phyloP scores from a whole-genome alignment of 2,329 filamentous ascomycete species.

The Penicillium sp. region DNA sequence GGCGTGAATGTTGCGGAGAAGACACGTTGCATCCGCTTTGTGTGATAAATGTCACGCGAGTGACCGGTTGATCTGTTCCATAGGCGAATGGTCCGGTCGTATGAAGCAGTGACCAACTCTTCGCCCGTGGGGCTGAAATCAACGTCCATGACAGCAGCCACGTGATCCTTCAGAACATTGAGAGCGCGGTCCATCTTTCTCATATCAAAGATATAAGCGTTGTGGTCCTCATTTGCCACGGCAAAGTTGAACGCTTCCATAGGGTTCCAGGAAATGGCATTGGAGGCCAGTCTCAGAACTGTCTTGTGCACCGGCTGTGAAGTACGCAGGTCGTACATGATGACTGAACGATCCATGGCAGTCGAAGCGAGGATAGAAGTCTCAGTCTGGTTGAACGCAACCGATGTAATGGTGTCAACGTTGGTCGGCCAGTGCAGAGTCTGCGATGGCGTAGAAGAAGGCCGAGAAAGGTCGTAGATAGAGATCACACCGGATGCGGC shows the following conservation, averaged over 20 bases:
- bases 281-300: slow-evolving; percentile 76
- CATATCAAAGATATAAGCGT: slow-evolving; percentile 91
- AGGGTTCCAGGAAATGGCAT: slow-evolving; percentile 87
- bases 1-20: slow-evolving; percentile 82
- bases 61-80: slow-evolving; percentile 80
- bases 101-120: slow-evolving; percentile 85
- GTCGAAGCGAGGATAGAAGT: slow-evolving; percentile 85
- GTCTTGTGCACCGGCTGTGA: slow-evolving; percentile 78
- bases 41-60: slow-evolving; percentile 92
- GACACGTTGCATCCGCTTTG: slow-evolving; percentile 95
- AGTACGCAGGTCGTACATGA: slow-evolving; percentile 90
- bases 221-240: slow-evolving; percentile 91
- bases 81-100: slow-evolving; percentile 82
- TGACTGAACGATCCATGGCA: slow-evolving; percentile 78
- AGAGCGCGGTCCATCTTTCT: slow-evolving; percentile 82
- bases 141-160: slow-evolving; percentile 91
- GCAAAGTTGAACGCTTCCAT: slow-evolving; percentile 97
- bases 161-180: slow-evolving; percentile 87
- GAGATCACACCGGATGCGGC: slow-evolving; percentile 72
- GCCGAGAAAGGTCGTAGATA: slow-evolving; percentile 82
- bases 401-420: slow-evolving; percentile 83
- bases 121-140: slow-evolving; percentile 94
- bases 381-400: slow-evolving; percentile 91
- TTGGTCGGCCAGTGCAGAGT: slow-evolving; percentile 83
- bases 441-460: slow-evolving; percentile 74